A percentile compares a stretch with the other conserved stretches of the same genome.
Evolutionary conservation across 139 green algal genomes (phyloP).

Genomic region (Haematococcus sp.): DNA sequence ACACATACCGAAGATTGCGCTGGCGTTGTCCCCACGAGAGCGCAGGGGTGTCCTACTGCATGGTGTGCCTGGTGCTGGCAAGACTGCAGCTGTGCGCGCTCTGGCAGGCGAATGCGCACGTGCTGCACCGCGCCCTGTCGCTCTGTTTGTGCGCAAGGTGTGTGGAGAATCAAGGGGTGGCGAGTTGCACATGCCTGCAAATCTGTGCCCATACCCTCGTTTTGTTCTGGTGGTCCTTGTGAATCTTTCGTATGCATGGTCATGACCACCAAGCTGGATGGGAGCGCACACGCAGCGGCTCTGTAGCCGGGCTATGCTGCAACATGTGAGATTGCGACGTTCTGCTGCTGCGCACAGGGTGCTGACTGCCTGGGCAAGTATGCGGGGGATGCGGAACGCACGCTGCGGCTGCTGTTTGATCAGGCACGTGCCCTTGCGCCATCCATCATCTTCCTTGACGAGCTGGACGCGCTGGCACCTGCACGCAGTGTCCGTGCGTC

Average conservation of each 20-base stretch:
- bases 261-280: too few relatives aligned
- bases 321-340: too few relatives aligned
- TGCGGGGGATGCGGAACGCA: slow-evolving; percentile 81
- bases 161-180: background rate
- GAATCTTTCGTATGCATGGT: too few relatives aligned
- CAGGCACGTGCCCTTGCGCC: slow-evolving; percentile 58
- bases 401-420: slow-evolving; percentile 82
- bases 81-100: slow-evolving; percentile 66
- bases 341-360: too few relatives aligned
- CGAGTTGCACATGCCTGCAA: too few relatives aligned
- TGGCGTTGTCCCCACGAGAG: too few relatives aligned
- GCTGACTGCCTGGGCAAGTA: slow-evolving; percentile 93
- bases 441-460: slow-evolving; percentile 89
- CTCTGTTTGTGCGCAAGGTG: slow-evolving; percentile 76
- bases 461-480: slow-evolving; percentile 82
- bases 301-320: too few relatives aligned
- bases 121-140: slow-evolving; percentile 48
- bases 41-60: slow-evolving; percentile 72
- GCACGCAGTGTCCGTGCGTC: slow-evolving; percentile 3
- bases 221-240: too few relatives aligned
- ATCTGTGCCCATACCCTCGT: too few relatives aligned
- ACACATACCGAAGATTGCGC: too few relatives aligned
- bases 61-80: slow-evolving; percentile 66
- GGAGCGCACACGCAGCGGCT: too few relatives aligned
- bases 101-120: slow-evolving; percentile 61